phyloP scores from a whole-genome alignment of 2,329 filamentous ascomycete species.

The Penicillium expansum region DNA sequence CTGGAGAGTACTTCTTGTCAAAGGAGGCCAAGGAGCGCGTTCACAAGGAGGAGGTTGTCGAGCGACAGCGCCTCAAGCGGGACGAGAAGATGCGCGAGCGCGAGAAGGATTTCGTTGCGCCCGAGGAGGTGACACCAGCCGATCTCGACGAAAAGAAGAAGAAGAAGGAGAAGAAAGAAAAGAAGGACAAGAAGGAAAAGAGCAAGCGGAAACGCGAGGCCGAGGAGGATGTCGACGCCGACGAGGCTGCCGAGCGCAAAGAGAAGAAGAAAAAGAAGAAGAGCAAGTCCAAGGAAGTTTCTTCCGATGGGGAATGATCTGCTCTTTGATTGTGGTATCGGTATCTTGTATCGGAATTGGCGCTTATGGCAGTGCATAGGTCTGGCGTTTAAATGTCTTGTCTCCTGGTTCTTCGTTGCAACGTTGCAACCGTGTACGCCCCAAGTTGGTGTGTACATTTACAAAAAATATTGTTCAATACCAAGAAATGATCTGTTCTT shows the following conservation, averaged over 20 bases:
- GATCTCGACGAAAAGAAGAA: conserved; percentile 57
- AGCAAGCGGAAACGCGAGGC: conserved; percentile 43
- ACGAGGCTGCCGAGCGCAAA: conserved; percentile 52
- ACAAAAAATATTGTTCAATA: conserved; percentile 22
- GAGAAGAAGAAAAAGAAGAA: conserved; percentile 57
- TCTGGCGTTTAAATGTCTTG: conserved; percentile 32
- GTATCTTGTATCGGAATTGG: conserved; percentile 25
- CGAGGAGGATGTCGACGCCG: conserved; percentile 34
- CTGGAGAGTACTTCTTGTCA: conserved; percentile 91
- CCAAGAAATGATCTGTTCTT: conserved; percentile 10
- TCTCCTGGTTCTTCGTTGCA: conserved; percentile 17
- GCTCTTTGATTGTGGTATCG: conserved; percentile 15
- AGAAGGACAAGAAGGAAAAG: conserved; percentile 45
- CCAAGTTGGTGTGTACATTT: conserved; percentile 13
- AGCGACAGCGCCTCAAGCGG: conserved; percentile 83
- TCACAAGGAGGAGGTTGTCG: conserved; percentile 72
- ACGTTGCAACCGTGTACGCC: conserved; percentile 10
- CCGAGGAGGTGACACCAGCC: conserved; percentile 65
- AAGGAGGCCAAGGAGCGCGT: conserved; percentile 89
- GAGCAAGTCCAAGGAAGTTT: conserved; percentile 36
- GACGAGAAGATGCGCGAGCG: conserved; percentile 82
- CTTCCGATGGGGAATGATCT: conserved; percentile 28
- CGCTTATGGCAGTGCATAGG: conserved; percentile 41
- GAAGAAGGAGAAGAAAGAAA: conserved; percentile 47
- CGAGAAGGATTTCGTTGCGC: conserved; percentile 81